These are phyloP conservation scores for Wickerhamomyces subpelliculosus DNA, from an alignment of 805 yeast species.

Conservation along the genomic window DNA sequence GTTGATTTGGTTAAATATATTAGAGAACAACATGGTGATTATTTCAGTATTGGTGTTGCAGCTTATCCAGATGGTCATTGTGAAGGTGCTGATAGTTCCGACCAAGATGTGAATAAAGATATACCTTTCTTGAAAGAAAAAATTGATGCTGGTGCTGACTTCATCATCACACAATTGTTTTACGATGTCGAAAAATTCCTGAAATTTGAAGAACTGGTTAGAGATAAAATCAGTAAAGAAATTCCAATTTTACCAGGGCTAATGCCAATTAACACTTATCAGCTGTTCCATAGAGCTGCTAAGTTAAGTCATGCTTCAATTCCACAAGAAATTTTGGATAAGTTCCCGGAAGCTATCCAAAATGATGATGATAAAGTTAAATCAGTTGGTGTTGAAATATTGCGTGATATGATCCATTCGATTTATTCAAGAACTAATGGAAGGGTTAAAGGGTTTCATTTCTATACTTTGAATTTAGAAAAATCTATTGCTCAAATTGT, in stretches of 20 bases:
- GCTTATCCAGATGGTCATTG: conserved; percentile 98
- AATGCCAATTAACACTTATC: conserved; percentile 85
- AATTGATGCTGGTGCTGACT: conserved; percentile 91
- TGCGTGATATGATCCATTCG: conserved; percentile 55
- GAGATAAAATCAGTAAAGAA: conserved; percentile 31
- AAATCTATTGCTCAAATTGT: conserved; percentile 85
- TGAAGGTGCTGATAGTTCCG: conserved; percentile 65
- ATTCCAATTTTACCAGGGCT: conserved; percentile 77
- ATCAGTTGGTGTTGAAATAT: conserved; percentile 69
- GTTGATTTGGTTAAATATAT: conserved; percentile 84
- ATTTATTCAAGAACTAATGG: conserved; percentile 48
- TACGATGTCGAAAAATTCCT: conserved; percentile 79
- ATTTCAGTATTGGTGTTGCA: conserved; percentile 93
- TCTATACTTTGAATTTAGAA: conserved; percentile 88
- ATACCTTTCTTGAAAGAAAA: conserved; percentile 78
- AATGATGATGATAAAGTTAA: conserved; percentile 79
- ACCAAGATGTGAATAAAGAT: conserved; percentile 63
- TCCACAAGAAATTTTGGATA: conserved; percentile 47
- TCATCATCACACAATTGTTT: conserved; percentile 84
- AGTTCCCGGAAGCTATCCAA: conserved; percentile 47
- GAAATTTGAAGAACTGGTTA: conserved; percentile 49
- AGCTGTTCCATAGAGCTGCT: conserved; percentile 81
- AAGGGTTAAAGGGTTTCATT: conserved; percentile 77
- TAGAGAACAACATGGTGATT: conserved; percentile 60
- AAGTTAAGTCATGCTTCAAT: conserved; percentile 81